Evolutionary conservation across 306 rosid species (phyloP), one percentile per base, ranked within the genome.

Genomic region (Sophora flavescens): DNA sequence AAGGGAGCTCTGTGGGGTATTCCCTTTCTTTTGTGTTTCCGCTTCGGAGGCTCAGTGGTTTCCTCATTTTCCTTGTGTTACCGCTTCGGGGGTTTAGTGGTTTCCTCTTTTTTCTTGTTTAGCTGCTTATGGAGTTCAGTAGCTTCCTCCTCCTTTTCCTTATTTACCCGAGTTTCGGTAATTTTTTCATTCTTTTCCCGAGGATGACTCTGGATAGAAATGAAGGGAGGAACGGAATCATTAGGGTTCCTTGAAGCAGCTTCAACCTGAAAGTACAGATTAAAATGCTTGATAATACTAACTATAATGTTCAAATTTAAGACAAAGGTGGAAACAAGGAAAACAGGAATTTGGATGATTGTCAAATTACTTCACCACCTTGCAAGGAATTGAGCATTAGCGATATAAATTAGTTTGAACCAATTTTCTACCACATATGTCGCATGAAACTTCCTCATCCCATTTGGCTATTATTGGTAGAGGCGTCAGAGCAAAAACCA

Each of bases 321-420:
- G 28, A 35, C 8, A n/a, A 4, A 28, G 65, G n/a, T 7, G 9
- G 18, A 44, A 39, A 36, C 3, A 16, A 22, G 59, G 33, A 39
- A 53, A 28, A n/a, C 74, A 28, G 13, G 64, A 48, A 6, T 42
- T 39, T n/a, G n/a, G n/a, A n/a, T n/a, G n/a, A n/a, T n/a, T n/a
- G n/a, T n/a, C n/a, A n/a, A n/a, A n/a, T n/a, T 13, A 8, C 14
- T 26, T 35, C 18, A 32, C n/a, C 41, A 65, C 80, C 84, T 84
- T 84, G 84, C 87, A 84, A 30, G 69, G 33, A 66, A 84, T 77
- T 9, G 80, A 61, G 74, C 85, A 84, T 48, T 84, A 80, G 8
- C 35, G 51, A 44, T 63, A 56, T 59, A 39, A 35, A 13, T 35
- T 26, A 26, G 83, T 82, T 16, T 85, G 51, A 57, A 6, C 5